These are phyloP conservation scores for Coemansia sp. DNA, from an alignment of 192 early-diverging fungal genomes.

Conservation along the genomic window DNA sequence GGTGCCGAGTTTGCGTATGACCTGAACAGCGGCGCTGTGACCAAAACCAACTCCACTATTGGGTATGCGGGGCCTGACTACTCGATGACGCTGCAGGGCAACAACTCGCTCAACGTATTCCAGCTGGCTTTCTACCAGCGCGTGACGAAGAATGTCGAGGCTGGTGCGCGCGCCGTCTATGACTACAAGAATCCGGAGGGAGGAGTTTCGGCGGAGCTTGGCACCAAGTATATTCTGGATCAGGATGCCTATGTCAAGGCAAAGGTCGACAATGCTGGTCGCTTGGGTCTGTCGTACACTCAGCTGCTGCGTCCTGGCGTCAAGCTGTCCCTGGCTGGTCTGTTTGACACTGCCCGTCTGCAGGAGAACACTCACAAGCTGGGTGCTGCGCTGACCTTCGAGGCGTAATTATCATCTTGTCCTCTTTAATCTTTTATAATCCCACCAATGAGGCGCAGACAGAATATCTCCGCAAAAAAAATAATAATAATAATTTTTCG, in stretches of 20 bases:
- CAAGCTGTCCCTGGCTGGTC: slow-evolving; percentile 89
- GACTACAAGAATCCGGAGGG: slow-evolving; percentile 74
- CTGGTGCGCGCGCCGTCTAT: slow-evolving; percentile 92
- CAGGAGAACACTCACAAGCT: slow-evolving; percentile 95
- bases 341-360: slow-evolving; percentile 90
- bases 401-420: slow-evolving; percentile 65
- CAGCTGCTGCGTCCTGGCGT: slow-evolving; percentile 90
- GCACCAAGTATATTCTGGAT: slow-evolving; percentile 92
- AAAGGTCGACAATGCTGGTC: slow-evolving; percentile 79
- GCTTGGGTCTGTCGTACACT: slow-evolving; percentile 90
- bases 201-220: slow-evolving; percentile 81
- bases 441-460: too few species aligned
- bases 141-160: slow-evolving; percentile 86
- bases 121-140: slow-evolving; percentile 97
- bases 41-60: slow-evolving; percentile 83
- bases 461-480: too few species aligned
- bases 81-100: slow-evolving; percentile 82
- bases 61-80: slow-evolving; percentile 90
- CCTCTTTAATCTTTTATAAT: background rate
- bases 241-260: slow-evolving; percentile 86
- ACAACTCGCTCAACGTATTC: slow-evolving; percentile 85
- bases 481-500: too few species aligned
- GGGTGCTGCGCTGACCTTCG: slow-evolving; percentile 85
- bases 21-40: slow-evolving; percentile 80
- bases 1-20: slow-evolving; percentile 97